Evolutionary conservation across 225 moss, liverwort and hornwort genomes (phyloP).

Genomic region (Physcomitrium patens): DNA sequence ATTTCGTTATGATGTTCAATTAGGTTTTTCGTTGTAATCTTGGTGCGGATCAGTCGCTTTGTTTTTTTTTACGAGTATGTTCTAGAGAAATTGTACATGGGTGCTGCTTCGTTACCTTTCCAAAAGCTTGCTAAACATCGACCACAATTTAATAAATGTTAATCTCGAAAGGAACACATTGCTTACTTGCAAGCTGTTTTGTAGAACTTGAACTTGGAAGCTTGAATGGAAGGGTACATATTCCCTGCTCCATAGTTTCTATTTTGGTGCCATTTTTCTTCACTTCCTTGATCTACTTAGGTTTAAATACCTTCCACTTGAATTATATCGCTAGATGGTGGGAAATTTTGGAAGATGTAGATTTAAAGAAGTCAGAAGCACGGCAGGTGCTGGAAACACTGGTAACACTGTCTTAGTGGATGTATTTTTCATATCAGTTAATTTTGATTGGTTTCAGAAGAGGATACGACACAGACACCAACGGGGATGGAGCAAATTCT

Average conservation of each 20-base stretch:
- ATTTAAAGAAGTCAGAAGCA: conserved; percentile 3
- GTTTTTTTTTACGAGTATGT: background rate
- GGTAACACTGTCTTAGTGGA: background rate
- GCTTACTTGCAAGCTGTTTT: background rate
- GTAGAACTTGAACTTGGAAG: conserved; percentile 7
- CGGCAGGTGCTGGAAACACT: background rate
- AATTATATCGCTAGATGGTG: background rate
- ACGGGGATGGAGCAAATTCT: conserved; percentile 66
- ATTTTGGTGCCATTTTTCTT: background rate
- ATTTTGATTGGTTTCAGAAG: conserved; percentile 36
- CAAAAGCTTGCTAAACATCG: too few species aligned
- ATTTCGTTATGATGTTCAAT: conserved; percentile 11
- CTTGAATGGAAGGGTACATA: background rate
- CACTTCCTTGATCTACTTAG: conserved; percentile 6
- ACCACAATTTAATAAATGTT: background rate
- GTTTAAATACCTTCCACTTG: background rate
- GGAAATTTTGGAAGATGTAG: background rate
- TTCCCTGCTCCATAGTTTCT: background rate
- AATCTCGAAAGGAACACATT: background rate
- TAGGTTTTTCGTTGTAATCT: conserved; percentile 5
- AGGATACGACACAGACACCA: conserved; percentile 31
- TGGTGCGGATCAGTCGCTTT: background rate
- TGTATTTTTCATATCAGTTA: conserved; percentile 20
- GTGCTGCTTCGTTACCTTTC: background rate
- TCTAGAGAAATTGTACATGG: background rate